Percentiles rank a stretch among this genome's conserved stretches.
Evolutionary conservation across 495 filamentous ascomycete species (phyloP).

Genomic region (Daldinia childiae): DNA sequence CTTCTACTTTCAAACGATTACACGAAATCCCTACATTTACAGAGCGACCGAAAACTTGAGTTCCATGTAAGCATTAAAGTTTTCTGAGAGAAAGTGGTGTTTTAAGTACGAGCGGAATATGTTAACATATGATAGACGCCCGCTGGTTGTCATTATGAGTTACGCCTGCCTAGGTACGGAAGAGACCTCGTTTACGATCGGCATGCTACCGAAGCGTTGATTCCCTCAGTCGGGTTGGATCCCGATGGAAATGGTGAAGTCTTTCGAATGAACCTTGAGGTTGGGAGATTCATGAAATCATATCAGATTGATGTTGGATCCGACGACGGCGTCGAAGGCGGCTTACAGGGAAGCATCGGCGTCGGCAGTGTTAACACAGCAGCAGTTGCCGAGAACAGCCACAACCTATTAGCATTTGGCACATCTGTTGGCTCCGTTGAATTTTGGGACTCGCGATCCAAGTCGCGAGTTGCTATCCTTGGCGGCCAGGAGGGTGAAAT

Average conservation of each 20-base stretch:
- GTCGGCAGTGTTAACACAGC: conserved; percentile 88
- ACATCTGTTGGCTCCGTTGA: conserved; percentile 96
- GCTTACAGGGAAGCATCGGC: conserved; percentile 83
- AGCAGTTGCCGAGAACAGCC: conserved; percentile 87
- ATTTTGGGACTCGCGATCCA: conserved; percentile 90
- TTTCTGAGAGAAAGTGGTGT: background rate
- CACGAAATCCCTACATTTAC: conserved; percentile 92
- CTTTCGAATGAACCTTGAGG: conserved; percentile 88
- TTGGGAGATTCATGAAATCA: conserved; percentile 87
- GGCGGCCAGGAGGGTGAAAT: conserved; percentile 73
- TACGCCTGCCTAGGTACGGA: conserved; percentile 90
- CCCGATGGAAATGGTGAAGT: conserved; percentile 85
- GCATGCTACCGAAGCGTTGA: conserved; percentile 83
- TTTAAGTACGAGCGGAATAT: background rate
- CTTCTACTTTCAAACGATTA: conserved; percentile 92
- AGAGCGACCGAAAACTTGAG: conserved; percentile 89
- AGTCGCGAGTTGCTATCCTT: conserved; percentile 81
- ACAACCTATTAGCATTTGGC: conserved; percentile 92
- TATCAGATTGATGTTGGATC: conserved; percentile 83
- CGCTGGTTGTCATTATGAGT: conserved; percentile 84
- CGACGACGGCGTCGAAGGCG: conserved; percentile 73
- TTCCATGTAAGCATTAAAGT: conserved; percentile 67
- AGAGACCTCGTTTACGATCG: conserved; percentile 87
- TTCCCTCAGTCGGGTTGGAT: conserved; percentile 89
- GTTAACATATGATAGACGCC: conserved; percentile 62